Percentiles rank a stretch among this genome's conserved stretches.
Evolutionary conservation across 2,329 filamentous ascomycete genomes (phyloP).

Genomic region (Alternaria arbusti): DNA sequence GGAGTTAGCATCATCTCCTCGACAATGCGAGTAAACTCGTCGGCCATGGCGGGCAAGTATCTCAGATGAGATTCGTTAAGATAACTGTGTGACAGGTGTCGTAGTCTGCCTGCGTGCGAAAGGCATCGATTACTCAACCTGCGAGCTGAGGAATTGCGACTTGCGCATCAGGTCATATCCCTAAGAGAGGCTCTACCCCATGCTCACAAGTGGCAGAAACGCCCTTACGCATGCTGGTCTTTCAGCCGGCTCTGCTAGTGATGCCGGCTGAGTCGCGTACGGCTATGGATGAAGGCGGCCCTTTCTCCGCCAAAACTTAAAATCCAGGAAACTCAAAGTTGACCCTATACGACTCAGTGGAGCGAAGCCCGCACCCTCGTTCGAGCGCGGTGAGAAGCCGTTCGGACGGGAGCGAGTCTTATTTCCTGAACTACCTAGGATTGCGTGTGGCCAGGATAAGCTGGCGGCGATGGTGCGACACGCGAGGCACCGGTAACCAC

Average conservation of each 20-base stretch:
- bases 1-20: conserved; percentile 25
- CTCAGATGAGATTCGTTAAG: background rate
- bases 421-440: background rate
- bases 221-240: background rate
- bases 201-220: background rate
- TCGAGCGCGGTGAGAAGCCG: background rate
- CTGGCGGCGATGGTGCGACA: conserved; percentile 9
- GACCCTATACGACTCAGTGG: background rate
- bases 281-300: background rate
- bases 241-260: background rate
- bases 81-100: background rate
- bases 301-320: background rate
- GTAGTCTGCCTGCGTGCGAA: background rate
- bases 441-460: background rate
- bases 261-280: background rate
- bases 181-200: background rate
- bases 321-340: background rate
- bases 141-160: background rate
- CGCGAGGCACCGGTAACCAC: background rate
- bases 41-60: background rate
- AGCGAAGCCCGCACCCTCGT: background rate
- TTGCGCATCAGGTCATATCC: background rate
- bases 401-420: background rate
- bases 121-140: background rate
- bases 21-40: conserved; percentile 21